Base-by-base conservation (phyloP, 192 early-diverging fungal species). In the Martensiomyces pterosporus region DNA sequence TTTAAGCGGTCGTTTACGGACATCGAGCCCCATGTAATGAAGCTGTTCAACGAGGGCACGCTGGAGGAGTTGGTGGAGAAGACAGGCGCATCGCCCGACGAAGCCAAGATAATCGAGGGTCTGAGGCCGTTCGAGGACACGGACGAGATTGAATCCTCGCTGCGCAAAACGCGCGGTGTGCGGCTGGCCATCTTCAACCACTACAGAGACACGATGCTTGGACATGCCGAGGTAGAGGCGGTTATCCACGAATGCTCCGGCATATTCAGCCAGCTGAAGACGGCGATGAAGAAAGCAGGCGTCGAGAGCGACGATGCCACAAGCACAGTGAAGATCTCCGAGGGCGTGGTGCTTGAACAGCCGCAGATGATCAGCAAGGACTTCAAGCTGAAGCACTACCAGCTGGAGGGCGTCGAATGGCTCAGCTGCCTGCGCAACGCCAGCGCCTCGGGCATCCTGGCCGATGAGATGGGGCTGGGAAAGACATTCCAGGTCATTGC, bases 401-500 rank as follows among this genome's bases (percentile, higher is more conserved):
- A 96, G 56, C 78, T 96, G 38, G 76, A 87, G 19, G 93, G 93
- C 15, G 74, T 96, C 22, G 86, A 84, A 45, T 96, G 93, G 93
- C 64, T 96, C 43, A 73, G 66, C 10, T 67, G 87, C 41, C 51
- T 96, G 29, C 84, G 87, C 57, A 71, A 78, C 27, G 83, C 86
- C 39, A 57, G 72, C 0, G 76, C 87, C 0, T 89, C 90, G 3
- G 88, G 90, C 0, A 93, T 95, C 23, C 48, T 88, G 39, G 81
- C 80, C 0, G 82, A 84, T 50, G 79, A 82, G 77, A 94, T 95
- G 91, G 91, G 92, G 21, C 81, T 95, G 16, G 92, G 92, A 16
- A 95, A 95, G 67, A 95, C 91, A 13, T 88, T 88, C 16, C 91
- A 96, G 43, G 86, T 93, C 7, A 93, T 96, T 57, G 60, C 81